A percentile compares a stretch with the other conserved stretches of the same genome.
Conservation (phyloP, 768 basidiomycete species). For the Suillus plorans region DNA sequence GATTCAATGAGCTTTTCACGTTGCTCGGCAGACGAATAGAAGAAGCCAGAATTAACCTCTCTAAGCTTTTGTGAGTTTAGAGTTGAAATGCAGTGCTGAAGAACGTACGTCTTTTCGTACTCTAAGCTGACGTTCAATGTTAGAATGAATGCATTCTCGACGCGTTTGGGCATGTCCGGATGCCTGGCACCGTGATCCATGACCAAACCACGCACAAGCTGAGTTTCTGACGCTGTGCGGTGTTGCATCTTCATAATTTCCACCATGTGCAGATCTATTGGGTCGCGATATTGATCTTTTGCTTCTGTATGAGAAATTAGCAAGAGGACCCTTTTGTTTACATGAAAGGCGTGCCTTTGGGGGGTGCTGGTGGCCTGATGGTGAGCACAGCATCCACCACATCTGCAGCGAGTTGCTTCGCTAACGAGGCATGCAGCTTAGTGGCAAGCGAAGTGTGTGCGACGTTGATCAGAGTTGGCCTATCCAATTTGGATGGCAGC, state of each 20-base stretch:
- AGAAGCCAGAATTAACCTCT: constrained; percentile 99
- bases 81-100: constrained; percentile 17
- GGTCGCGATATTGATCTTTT: constrained; percentile 73
- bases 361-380: constrained; percentile 70
- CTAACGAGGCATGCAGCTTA: constrained; percentile 80
- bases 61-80: constrained; percentile 41
- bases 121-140: constrained; percentile 97
- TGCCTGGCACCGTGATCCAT: constrained; percentile 97
- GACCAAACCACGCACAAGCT: constrained; percentile 92
- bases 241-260: constrained; percentile 99
- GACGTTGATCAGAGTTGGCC: constrained; percentile 88
- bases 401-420: constrained; percentile 85
- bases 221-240: constrained; percentile 95
- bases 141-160: constrained; percentile 94
- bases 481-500: constrained; percentile 73
- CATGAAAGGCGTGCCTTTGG: constrained; percentile 47
- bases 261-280: constrained; percentile 98
- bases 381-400: constrained; percentile 94
- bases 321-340: constrained; percentile 25
- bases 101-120: constrained; percentile 96
- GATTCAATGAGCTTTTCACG: constrained; percentile 98
- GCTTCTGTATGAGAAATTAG: constrained; percentile 42
- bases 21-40: constrained; percentile 98
- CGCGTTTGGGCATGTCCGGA: constrained; percentile 98
- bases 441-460: constrained; percentile 95